A percentile compares a stretch with the other conserved stretches of the same genome.
Conservation (phyloP, 257 asterid species). For the Solanum chmielewskii region DNA sequence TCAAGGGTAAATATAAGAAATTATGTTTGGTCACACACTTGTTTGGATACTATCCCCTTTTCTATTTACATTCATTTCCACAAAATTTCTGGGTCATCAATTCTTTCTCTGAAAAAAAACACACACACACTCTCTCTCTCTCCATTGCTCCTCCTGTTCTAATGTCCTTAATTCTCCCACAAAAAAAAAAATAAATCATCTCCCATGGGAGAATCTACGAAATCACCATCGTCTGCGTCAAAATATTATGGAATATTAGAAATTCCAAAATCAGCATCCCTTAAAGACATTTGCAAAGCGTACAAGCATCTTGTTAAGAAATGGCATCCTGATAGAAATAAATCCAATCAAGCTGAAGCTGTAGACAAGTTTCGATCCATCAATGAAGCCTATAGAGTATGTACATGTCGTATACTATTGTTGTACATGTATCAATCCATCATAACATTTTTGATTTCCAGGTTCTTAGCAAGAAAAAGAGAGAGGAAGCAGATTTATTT, state of each 20-base stretch:
- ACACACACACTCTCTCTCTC: background rate
- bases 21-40: constrained; percentile 8
- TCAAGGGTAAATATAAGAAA: background rate
- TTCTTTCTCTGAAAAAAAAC: background rate
- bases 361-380: constrained; percentile 51
- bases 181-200: background rate
- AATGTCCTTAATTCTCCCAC: background rate
- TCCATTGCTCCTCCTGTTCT: background rate
- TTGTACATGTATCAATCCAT: background rate
- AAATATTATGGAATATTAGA: constrained; percentile 54
- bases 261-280: constrained; percentile 60
- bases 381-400: constrained; percentile 80
- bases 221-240: constrained; percentile 1
- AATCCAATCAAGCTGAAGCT: constrained; percentile 55
- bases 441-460: background rate
- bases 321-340: constrained; percentile 82
- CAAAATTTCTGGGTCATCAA: background rate
- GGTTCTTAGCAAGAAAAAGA: constrained; percentile 63
- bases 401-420: background rate
- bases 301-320: constrained; percentile 53
- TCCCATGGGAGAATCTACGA: constrained; percentile 27
- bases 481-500: constrained; percentile 33
- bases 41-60: constrained; percentile 13
- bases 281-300: constrained; percentile 61
- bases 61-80: constrained; percentile 7